These are phyloP conservation scores for Ustilago tritici DNA, from an alignment of 1,284 basidiomycete species.

Conservation along the genomic window DNA sequence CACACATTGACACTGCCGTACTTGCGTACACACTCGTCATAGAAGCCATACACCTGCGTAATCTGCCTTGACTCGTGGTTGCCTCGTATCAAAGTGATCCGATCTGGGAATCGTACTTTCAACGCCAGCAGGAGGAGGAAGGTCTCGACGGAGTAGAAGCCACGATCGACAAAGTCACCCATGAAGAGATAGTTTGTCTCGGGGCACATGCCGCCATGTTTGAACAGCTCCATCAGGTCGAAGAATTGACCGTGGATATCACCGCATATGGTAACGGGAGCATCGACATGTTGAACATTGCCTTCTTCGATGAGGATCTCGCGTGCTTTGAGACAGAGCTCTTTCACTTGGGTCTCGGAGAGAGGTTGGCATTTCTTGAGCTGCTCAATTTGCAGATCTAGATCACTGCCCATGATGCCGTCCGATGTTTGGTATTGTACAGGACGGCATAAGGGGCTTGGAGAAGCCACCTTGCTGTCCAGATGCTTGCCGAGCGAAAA, in stretches of 20 bases:
- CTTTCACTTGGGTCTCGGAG: conserved; percentile 63
- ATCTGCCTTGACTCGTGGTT: conserved; percentile 99
- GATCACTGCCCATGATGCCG: conserved; percentile 52
- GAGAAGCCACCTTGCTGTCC: conserved; percentile 29
- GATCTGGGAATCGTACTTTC: conserved; percentile 97
- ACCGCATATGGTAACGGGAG: conserved; percentile 97
- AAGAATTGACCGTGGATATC: conserved; percentile 99
- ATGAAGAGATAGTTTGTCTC: conserved; percentile 98
- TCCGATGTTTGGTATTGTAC: not conserved
- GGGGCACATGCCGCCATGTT: conserved; percentile 92
- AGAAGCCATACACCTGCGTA: conserved; percentile 95
- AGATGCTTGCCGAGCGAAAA: not conserved
- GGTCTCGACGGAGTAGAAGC: conserved; percentile 97
- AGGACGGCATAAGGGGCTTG: conserved; percentile 22
- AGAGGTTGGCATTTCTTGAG: conserved; percentile 63
- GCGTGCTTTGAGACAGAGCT: conserved; percentile 89
- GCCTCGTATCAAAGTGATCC: conserved; percentile 95
- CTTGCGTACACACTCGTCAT: conserved; percentile 97
- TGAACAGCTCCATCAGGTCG: conserved; percentile 96
- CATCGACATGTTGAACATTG: conserved; percentile 95
- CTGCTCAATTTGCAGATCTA: conserved; percentile 65
- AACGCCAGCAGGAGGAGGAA: conserved; percentile 92
- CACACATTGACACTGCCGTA: conserved; percentile 96
- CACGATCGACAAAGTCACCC: conserved; percentile 76
- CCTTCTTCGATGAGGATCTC: conserved; percentile 95